These are phyloP conservation scores for Cytospora piceae DNA, from an alignment of 2,329 filamentous ascomycete genomes.

Conservation along the genomic window DNA sequence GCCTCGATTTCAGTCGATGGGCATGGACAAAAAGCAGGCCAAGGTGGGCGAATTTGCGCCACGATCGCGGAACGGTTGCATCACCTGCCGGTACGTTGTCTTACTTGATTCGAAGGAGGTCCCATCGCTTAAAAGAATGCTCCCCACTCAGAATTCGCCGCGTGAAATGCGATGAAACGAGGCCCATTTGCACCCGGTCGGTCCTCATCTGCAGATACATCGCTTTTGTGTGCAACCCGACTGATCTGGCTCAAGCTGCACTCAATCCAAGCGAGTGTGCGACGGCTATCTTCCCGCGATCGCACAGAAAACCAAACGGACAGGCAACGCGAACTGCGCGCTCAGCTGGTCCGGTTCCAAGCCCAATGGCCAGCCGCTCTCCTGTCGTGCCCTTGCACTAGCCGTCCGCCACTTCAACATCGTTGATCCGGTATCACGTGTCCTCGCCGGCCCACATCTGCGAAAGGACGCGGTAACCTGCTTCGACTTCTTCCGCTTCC, in stretches of 20 bases:
- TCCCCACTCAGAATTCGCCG: slow-evolving; percentile 39
- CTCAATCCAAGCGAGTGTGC: slow-evolving; percentile 36
- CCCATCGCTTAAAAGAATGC: no score
- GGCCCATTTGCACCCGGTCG: slow-evolving; percentile 39
- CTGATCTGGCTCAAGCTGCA: slow-evolving; percentile 23
- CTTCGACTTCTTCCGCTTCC: slow-evolving; percentile 43
- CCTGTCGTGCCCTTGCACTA: slow-evolving; percentile 39
- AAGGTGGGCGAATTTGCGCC: background rate
- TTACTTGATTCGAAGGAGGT: background rate
- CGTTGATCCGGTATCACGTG: slow-evolving; percentile 38
- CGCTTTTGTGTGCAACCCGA: background rate
- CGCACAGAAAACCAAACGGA: background rate
- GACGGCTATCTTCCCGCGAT: slow-evolving; percentile 39
- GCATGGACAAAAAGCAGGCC: background rate
- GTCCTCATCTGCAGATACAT: fast-evolving
- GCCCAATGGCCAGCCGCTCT: slow-evolving; percentile 32
- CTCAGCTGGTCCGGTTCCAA: background rate
- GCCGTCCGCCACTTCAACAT: slow-evolving; percentile 37
- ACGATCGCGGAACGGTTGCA: slow-evolving; percentile 31
- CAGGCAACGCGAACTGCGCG: background rate
- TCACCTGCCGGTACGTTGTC: slow-evolving; percentile 34
- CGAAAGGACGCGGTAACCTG: slow-evolving; percentile 25
- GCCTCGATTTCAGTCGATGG: no score
- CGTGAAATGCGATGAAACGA: slow-evolving; percentile 43
- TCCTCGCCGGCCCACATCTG: slow-evolving; percentile 29